A percentile compares a stretch with the other conserved stretches of the same genome.
Conservation (phyloP, 352 stramenopile genomes). For the Pythium oligandrum region DNA sequence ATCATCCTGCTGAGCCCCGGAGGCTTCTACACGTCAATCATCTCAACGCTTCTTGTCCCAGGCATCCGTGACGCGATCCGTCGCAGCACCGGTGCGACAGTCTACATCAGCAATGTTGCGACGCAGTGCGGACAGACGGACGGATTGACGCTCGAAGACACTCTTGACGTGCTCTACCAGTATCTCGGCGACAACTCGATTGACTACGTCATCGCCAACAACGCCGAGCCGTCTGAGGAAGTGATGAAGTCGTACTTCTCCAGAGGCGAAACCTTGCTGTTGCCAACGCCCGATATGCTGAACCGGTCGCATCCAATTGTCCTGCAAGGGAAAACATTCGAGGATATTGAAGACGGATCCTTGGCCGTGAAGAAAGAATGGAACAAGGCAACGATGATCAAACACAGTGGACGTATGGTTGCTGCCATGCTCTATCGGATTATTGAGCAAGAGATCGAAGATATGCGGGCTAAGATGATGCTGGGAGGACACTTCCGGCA, state of each 20-base stretch:
- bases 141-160: constrained; percentile 67
- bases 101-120: constrained; percentile 86
- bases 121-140: constrained; percentile 82
- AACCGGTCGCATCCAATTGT: constrained; percentile 54
- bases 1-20: constrained; percentile 80
- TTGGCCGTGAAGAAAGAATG: constrained; percentile 45
- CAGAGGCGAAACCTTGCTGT: constrained; percentile 64
- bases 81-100: constrained; percentile 55
- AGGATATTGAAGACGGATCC: constrained; percentile 41
- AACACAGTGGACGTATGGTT: constrained; percentile 74
- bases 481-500: constrained; percentile 23
- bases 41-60: constrained; percentile 70
- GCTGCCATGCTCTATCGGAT: constrained; percentile 81
- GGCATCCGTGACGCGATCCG: constrained; percentile 79
- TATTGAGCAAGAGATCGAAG: constrained; percentile 79
- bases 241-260: constrained; percentile 61
- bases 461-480: constrained; percentile 32
- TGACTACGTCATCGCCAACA: constrained; percentile 86
- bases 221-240: constrained; percentile 44
- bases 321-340: constrained; percentile 74
- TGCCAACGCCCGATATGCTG: constrained; percentile 59
- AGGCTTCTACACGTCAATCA: constrained; percentile 86
- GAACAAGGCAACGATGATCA: constrained; percentile 84
- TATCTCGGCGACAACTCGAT: constrained; percentile 75
- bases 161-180: constrained; percentile 49